These are phyloP conservation scores for Rosa persica DNA, from an alignment of 306 rosid species.

Conservation along the genomic window DNA sequence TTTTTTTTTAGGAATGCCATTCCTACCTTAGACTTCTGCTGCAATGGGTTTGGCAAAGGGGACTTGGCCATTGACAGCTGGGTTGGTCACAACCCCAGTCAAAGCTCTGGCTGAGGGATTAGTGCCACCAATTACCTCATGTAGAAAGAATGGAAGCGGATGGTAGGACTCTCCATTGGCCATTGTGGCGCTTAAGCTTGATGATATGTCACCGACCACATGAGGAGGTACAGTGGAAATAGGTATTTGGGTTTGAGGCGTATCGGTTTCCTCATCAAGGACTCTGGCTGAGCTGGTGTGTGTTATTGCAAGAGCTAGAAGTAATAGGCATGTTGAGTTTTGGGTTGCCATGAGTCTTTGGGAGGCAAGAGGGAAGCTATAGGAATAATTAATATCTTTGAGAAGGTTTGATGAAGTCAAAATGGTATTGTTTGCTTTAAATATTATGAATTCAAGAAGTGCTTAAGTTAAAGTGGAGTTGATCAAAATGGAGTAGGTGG, in stretches of 20 bases:
- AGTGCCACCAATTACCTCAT: too few relatives aligned
- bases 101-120: too few relatives aligned
- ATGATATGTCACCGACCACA: too few relatives aligned
- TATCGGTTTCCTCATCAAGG: conserved; percentile 28
- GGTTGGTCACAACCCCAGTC: too few relatives aligned
- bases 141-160: too few relatives aligned
- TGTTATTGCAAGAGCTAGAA: conserved; percentile 30
- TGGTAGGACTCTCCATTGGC: too few relatives aligned
- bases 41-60: too few relatives aligned
- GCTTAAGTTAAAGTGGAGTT: conserved; percentile 32
- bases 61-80: too few relatives aligned
- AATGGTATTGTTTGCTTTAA: background rate
- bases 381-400: background rate
- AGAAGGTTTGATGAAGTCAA: conserved; percentile 1
- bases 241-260: conserved; percentile 23
- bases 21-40: too few relatives aligned
- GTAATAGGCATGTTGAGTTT: conserved; percentile 15
- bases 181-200: too few relatives aligned
- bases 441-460: background rate
- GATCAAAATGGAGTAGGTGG: conserved; percentile 51
- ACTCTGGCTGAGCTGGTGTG: conserved; percentile 34
- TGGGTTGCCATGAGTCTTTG: conserved; percentile 31
- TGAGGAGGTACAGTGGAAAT: conserved; percentile 27
- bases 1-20: too few relatives aligned
- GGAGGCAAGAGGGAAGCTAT: background rate